Base-by-base conservation (phyloP, 164 flowering plant species). In the Litsea cubeba region DNA sequence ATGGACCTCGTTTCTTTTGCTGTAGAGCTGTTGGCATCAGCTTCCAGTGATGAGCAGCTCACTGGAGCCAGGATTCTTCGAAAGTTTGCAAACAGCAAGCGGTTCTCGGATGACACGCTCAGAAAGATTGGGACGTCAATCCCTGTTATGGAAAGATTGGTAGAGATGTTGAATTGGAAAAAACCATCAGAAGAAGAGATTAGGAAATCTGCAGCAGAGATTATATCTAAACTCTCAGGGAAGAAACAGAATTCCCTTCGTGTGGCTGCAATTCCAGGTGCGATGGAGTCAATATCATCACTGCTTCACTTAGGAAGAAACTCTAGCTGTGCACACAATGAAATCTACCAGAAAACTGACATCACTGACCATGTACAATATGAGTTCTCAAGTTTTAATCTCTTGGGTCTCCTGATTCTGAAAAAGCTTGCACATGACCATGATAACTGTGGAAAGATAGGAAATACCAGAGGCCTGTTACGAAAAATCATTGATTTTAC, bases 131-230 rank as follows among this genome's bases (percentile, higher is more conserved):
- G 97, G 10, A 87, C 82, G 23, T 87, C 84, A 25, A 69, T 87
- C 40, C 51, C 85, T 0, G 90, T 87, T n/a, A 85, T 93, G 74
- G 98, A 95, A 73, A 82, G 97, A 76, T 71, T 92, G 62, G 95
- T 95, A 0, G 99, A 95, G 82, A 93, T 93, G 90, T 65, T 95
- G 85, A 93, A 91, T 71, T 95, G 99, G 99, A 93, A 90, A 76
- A 91, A 91, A 72, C 84, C 79, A 5, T 78, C 79, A 75, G 93
- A 95, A 72, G 94, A 92, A 79, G 95, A 89, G 81, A 89, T 90
- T 64, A 84, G 99, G 76, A 79, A 68, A 68, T 85, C 92, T 23
- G 92, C 99, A 3, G 98, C 96, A n/a, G 87, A 86, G 51, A 91
- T 95, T 0, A 64, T 95, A 72, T 85, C 91, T 22, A 82, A 83